A percentile compares a stretch with the other conserved stretches of the same genome.
Conservation (phyloP, 2,329 filamentous ascomycete species). For the Chaetomium strumarium region DNA sequence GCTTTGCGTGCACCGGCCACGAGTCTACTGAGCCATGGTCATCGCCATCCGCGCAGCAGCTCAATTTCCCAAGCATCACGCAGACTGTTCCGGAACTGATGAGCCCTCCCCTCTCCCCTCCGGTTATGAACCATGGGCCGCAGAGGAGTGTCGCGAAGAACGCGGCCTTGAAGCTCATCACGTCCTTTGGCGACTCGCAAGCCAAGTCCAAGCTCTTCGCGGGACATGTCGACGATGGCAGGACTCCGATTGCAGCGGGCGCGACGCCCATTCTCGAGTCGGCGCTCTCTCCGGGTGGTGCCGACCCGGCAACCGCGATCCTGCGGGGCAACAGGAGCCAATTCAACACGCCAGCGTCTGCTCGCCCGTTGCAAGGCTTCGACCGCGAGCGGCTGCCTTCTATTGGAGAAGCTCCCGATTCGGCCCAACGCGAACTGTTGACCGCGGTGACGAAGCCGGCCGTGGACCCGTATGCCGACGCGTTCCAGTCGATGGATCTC, state of each 20-base stretch:
- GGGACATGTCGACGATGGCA: slow-evolving; percentile 45
- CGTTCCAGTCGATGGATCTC: slow-evolving; percentile 23
- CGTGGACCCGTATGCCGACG: slow-evolving; percentile 25
- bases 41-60: slow-evolving; percentile 67
- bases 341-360: slow-evolving; percentile 64
- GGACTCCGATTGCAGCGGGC: slow-evolving; percentile 75
- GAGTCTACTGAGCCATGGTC: slow-evolving; percentile 84
- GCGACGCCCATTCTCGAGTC: slow-evolving; percentile 83
- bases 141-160: slow-evolving; percentile 67
- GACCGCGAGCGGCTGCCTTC: slow-evolving; percentile 64
- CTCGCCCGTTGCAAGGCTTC: slow-evolving; percentile 56
- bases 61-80: slow-evolving; percentile 47
- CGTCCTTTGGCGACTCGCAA: slow-evolving; percentile 66
- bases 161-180: slow-evolving; percentile 84
- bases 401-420: slow-evolving; percentile 61
- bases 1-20: slow-evolving; percentile 82
- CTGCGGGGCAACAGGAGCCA: slow-evolving; percentile 61
- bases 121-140: slow-evolving; percentile 54
- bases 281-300: slow-evolving; percentile 64
- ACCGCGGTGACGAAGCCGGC: slow-evolving; percentile 22
- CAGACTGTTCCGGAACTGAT: slow-evolving; percentile 56
- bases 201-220: slow-evolving; percentile 61
- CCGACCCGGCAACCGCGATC: slow-evolving; percentile 61
- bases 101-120: slow-evolving; percentile 70
- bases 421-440: slow-evolving; percentile 27